Evolutionary conservation across 2,329 filamentous ascomycete genomes (phyloP).

Genomic region (Aspergillus tubingensis): DNA sequence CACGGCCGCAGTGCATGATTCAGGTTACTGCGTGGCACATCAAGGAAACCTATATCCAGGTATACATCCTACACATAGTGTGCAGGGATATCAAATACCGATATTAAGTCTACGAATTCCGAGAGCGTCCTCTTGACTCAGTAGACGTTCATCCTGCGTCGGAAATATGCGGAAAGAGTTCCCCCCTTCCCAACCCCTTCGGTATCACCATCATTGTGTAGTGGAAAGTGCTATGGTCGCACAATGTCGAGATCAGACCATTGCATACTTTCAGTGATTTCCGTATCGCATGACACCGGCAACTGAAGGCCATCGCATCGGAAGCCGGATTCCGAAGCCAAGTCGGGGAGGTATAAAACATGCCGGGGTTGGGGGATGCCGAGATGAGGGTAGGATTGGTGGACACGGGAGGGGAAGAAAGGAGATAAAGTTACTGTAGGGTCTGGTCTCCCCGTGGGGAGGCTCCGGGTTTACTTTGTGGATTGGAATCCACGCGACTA

Average conservation of each 20-base stretch:
- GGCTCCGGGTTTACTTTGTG: background rate
- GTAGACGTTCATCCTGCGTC: background rate
- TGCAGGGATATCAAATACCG: background rate
- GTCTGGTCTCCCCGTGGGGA: background rate
- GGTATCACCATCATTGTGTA: background rate
- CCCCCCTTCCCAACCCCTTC: background rate
- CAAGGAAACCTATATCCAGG: background rate
- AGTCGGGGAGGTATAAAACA: background rate
- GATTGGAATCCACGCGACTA: no score
- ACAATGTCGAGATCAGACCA: background rate
- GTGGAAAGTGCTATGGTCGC: background rate
- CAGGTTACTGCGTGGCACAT: background rate
- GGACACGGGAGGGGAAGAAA: background rate
- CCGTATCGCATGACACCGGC: background rate
- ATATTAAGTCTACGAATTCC: background rate
- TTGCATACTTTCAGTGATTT: background rate
- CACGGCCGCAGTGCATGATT: background rate
- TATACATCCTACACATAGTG: background rate
- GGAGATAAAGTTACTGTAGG: background rate
- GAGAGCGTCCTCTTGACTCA: no score
- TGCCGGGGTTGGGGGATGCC: background rate
- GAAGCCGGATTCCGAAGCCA: background rate
- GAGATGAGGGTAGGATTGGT: background rate
- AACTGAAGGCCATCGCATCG: background rate
- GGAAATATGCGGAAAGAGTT: background rate